Evolutionary conservation across 176 grass and related monocot species (phyloP).

Genomic region (Zoysia pacifica): DNA sequence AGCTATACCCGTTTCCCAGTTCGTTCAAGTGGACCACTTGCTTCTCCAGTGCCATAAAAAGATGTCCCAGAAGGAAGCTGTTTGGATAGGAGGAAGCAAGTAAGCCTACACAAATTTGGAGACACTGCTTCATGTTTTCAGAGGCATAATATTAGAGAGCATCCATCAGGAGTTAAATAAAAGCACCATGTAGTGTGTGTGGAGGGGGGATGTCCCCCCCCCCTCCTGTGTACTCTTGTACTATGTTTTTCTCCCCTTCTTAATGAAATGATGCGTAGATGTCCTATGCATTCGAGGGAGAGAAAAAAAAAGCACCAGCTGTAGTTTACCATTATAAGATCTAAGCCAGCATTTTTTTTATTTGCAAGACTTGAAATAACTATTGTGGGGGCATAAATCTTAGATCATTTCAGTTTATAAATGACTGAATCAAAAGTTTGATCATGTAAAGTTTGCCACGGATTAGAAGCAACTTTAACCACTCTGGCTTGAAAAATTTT

Average conservation of each 20-base stretch:
- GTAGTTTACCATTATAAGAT: neutral
- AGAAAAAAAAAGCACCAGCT: neutral
- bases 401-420: neutral
- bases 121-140: conserved; percentile 17
- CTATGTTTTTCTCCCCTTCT: too few species aligned
- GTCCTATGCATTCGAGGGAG: too few species aligned
- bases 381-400: neutral
- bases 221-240: too few species aligned
- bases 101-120: conserved; percentile 9
- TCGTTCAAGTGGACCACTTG: conserved; percentile 82
- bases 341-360: too few species aligned
- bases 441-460: neutral
- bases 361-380: neutral
- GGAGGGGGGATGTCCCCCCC: too few species aligned
- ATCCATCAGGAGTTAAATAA: neutral
- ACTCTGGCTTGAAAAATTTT: neutral
- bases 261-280: too few species aligned
- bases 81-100: conserved; percentile 23
- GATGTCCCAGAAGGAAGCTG: conserved; percentile 83
- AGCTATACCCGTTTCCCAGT: conserved; percentile 78
- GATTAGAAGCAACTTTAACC: neutral
- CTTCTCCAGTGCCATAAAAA: conserved; percentile 96
- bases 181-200: too few species aligned
- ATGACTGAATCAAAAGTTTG: neutral
- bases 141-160: neutral